Evolutionary conservation across 108 stramenopile species (phyloP), one percentile per base, ranked within the genome.

Genomic region (Parietichytrium sp.): DNA sequence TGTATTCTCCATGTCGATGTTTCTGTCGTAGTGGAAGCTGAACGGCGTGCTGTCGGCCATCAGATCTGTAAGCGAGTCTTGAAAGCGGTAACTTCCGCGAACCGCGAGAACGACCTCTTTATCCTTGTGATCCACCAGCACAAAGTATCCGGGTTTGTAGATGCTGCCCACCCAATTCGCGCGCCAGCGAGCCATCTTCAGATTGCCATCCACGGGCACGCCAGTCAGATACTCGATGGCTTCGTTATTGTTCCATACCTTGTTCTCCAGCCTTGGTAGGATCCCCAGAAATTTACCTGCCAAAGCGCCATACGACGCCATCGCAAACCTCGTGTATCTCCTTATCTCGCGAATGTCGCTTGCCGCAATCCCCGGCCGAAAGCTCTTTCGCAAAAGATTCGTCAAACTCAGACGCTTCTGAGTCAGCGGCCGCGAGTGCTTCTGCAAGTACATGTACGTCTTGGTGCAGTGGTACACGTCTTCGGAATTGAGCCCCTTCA

Each of bases 31-130:
- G n/a, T n/a, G n/a, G n/a, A n/a, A n/a, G n/a, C n/a, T n/a, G n/a
- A n/a, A n/a, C n/a, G n/a, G n/a, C n/a, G n/a, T n/a, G n/a, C n/a
- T 42, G 15, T 72, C 61, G 10, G 61, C 61, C 13, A 72, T 42
- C 38, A 72, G 61, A 42, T 72, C 61, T 10, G 61, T 72, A 0
- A 72, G 38, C 38, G 45, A 33, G 42, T 72, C 61, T 3, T 72
- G 61, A 12, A 72, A 42, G 15, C 61, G 61, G 20, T 45, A 72
- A 38, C 38, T 45, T 6, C 61, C 61, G 1, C 61, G 61, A 38
- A 72, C 45, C 6, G 61, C 61, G n/a, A 72, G 33, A 10, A 72
- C 33, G 2, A 72, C 6, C 38, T 72, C 61, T 25, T 72, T 31
- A 23, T 31, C 61, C 6, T 42, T 25, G 33, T 72, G 61, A 45